These are phyloP conservation scores for Zarea fungicola DNA, from an alignment of 2,329 filamentous ascomycete genomes.

Conservation along the genomic window DNA sequence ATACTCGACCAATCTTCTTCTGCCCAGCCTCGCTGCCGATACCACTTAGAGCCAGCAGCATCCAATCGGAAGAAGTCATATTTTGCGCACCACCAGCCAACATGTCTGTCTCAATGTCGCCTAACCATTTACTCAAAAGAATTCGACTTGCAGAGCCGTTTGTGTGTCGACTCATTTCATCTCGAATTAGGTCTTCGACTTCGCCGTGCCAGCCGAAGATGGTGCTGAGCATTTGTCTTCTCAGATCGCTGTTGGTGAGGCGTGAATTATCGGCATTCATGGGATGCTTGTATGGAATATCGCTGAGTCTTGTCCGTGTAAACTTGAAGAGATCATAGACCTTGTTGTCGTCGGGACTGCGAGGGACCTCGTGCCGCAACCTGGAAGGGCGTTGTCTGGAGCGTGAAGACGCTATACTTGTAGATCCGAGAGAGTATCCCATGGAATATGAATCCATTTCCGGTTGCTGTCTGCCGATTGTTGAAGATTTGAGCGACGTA, in stretches of 20 bases:
- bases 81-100: conserved; percentile 76
- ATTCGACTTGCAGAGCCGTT: conserved; percentile 72
- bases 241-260: conserved; percentile 72
- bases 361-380: conserved; percentile 72
- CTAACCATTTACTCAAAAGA: conserved; percentile 86
- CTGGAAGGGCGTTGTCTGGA: conserved; percentile 56
- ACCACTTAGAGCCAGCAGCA: conserved; percentile 85
- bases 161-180: conserved; percentile 74
- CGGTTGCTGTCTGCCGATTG: conserved; percentile 21
- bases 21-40: conserved; percentile 73
- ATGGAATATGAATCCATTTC: conserved; percentile 52
- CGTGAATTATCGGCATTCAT: conserved; percentile 51
- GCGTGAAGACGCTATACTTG: conserved; percentile 42
- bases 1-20: conserved; percentile 84
- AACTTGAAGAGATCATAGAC: conserved; percentile 81
- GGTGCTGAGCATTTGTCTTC: conserved; percentile 83
- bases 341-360: conserved; percentile 63
- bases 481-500: conserved; percentile 38
- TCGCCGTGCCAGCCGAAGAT: conserved; percentile 95
- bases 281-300: conserved; percentile 74
- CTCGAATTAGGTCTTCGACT: conserved; percentile 71
- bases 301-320: conserved; percentile 71
- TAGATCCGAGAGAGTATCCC: conserved; percentile 33
- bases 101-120: conserved; percentile 74
- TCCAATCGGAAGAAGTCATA: conserved; percentile 95